Base-by-base conservation (phyloP, 345 rosid genomes). In the Adansonia digitata region DNA sequence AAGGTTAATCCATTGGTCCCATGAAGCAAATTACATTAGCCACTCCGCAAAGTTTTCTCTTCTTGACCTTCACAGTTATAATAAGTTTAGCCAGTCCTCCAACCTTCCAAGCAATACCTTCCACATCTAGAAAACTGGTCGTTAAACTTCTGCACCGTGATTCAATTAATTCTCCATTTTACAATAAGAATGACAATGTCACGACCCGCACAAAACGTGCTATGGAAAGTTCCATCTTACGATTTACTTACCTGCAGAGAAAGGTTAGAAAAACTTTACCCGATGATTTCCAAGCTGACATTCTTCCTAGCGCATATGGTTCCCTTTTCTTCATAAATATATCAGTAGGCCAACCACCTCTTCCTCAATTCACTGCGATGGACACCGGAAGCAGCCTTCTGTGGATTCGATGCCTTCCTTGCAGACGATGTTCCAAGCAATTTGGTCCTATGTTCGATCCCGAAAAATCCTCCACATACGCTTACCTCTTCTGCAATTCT, bases 381-480 rank as follows among this genome's bases (percentile, higher is more conserved):
- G 93, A 88, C 75, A 86, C 89, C 0, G 93, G 93, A 42, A 92
- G 90, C 71, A 84, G 82, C 61, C 85, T 92, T 11, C n/a, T 84
- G 24, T 88, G 92, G 95, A 73, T 89, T 22, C 80, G 76, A 45
- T 87, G 95, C 78, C 78, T 55, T 26, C 90, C 92, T 4, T 90
- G 89, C 78, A 29, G 48, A 57, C 40, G 57, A 7, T 88, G 88
- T 64, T 72, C 75, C 4, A 3, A 46, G 18, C 85, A 84, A 5
- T 39, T 15, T 0, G 46, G 64, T 57, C 81, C 81, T 1, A 12
- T 87, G 20, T 85, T 83, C 17, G 74, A 84, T 68, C 93, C 95
- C 11, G 67, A 82, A 7, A 76, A 60, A 34, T 88, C 93, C 0
- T 81, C 92, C 11, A 70, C 92, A 9, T 90, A 79, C 29, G 71